Conservation (phyloP, 2,329 filamentous ascomycete species). For the Seiridium cupressi region DNA sequence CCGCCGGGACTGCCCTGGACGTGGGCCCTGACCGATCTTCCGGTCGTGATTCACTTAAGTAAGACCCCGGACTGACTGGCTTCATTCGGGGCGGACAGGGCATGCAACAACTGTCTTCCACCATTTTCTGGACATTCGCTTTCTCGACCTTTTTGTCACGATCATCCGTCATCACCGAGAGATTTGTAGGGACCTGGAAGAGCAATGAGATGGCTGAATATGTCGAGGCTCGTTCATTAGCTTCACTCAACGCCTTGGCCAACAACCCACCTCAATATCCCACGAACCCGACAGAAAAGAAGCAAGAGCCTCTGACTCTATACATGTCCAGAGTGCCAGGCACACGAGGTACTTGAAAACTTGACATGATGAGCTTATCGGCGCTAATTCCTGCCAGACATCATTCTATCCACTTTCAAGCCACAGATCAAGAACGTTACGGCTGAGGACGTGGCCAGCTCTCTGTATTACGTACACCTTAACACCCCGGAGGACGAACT, state of each 20-base stretch:
- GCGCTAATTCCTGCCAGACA: conserved; percentile 53
- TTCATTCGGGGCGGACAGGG: too few species aligned
- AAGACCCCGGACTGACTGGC: not conserved
- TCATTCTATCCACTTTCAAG: conserved; percentile 89
- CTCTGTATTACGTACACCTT: conserved; percentile 88
- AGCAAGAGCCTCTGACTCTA: conserved; percentile 70
- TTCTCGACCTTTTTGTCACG: not conserved
- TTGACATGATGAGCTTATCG: conserved; percentile 2
- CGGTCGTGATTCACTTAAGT: not conserved
- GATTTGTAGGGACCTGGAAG: not conserved
- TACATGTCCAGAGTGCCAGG: conserved; percentile 95
- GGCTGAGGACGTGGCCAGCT: conserved; percentile 79
- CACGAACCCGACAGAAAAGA: conserved; percentile 68
- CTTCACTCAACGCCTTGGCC: conserved; percentile 75
- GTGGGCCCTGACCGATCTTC: conserved; percentile 1
- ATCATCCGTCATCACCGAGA: not conserved
- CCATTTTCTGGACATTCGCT: too few species aligned
- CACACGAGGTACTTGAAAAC: conserved; percentile 64
- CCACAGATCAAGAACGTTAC: conserved; percentile 87
- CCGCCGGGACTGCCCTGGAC: conserved; percentile 2
- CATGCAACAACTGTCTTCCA: too few species aligned
- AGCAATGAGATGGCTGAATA: conserved; percentile 28
- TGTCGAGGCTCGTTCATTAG: conserved; percentile 81
- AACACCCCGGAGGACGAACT: conserved; percentile 58
- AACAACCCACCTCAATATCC: conserved; percentile 85